Evolutionary conservation across 495 filamentous ascomycete species (phyloP).

Genomic region (Choiromyces venosus): DNA sequence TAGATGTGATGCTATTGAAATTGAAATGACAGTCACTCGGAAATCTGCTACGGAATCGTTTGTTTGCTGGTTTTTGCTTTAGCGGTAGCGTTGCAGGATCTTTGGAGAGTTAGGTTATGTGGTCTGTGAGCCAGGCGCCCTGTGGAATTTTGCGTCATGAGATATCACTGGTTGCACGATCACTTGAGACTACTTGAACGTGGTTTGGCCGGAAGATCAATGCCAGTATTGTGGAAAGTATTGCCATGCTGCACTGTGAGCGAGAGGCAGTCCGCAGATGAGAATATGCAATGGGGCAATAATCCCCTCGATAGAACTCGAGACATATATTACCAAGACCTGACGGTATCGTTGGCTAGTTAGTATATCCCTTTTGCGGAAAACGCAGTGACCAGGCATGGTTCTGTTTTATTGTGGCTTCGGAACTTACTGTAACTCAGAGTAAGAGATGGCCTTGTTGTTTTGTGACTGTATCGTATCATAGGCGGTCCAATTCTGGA

Average conservation of each 20-base stretch:
- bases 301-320: not conserved
- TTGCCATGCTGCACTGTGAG: not conserved
- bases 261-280: not conserved
- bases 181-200: not conserved
- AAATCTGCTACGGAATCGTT: not conserved
- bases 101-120: not conserved
- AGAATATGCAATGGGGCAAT: not conserved
- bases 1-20: not conserved
- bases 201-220: not conserved
- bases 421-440: too few species aligned
- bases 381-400: not conserved
- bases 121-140: not conserved
- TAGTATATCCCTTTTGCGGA: not conserved
- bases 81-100: not conserved
- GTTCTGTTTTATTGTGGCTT: not conserved
- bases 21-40: not conserved
- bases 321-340: not conserved
- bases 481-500: too few species aligned
- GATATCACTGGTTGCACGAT: not conserved
- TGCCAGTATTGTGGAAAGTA: not conserved
- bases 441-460: too few species aligned
- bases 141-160: not conserved
- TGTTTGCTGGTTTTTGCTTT: not conserved
- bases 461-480: too few species aligned
- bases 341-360: not conserved